Evolutionary conservation across 2,329 filamentous ascomycete genomes (phyloP), one percentile per base, ranked within the genome.

Genomic region (Trichothecium sympodiale): DNA sequence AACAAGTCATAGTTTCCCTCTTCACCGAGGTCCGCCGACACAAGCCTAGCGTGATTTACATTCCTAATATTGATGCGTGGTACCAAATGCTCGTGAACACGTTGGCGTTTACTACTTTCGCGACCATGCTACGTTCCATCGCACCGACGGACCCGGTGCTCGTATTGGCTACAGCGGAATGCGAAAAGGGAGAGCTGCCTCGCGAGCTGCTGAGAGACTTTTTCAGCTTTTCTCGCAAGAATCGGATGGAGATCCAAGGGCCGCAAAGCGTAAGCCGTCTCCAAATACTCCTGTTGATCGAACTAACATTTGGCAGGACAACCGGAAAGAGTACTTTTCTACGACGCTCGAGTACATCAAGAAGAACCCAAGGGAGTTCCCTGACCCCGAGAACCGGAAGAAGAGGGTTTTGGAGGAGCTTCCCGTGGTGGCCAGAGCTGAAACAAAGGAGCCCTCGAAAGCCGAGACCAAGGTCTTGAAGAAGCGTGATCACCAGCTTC

Each of bases 21-120:
- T 96, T 98, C 52, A 79, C 84, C 1, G 91, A 96, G 61, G 84
- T 94, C 27, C 85, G 89, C 56, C 79, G 88, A 27, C 87, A 95
- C 54, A 95, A 94, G 56, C 91, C 91, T 1, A 93, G 87, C 54
- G 85, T 96, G 27, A 91, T 98, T 35, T 96, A 88, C 57, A 83
- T 98, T 30, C 89, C 91, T 3, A 81, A 87, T 46, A 75, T 96
- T 33, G 83, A 94, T 46, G 73, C 80, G 7, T 98, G 91, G 91
- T 89, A 86, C 52, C 61, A 73, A 14, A 70, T 67, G 17, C 51
- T 80, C 14, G 53, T 56, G n/a, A 62, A 64, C 7, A 79, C 83
- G 0, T 63, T 86, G 28, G 75, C 80, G 3, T 75, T 94, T 37
- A 79, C 80, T 25, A 91, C 86, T 0, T 95, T 98, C 57, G 69